Percentiles rank a stretch among this genome's conserved stretches.
Evolutionary conservation across 2,329 filamentous ascomycete species (phyloP).

Genomic region (Fusarium penzigii): DNA sequence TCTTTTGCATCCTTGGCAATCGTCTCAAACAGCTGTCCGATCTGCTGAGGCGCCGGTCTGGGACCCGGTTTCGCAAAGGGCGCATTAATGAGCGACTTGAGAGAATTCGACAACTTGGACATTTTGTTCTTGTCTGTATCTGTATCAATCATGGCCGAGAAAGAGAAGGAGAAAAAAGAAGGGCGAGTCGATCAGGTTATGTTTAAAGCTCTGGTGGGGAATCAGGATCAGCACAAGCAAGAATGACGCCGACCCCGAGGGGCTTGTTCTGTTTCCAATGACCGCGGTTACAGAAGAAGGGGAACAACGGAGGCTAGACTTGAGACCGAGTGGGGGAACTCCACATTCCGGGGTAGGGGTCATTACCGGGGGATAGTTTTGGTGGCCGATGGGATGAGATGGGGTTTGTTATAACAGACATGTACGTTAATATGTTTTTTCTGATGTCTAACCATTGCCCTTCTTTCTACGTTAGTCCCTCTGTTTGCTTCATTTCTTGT

Average conservation of each 20-base stretch:
- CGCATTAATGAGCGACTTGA: conserved; percentile 75
- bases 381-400: conserved; percentile 9
- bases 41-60: conserved; percentile 62
- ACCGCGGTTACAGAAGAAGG: conserved; percentile 2
- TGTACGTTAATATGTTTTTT: conserved; percentile 6
- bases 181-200: background rate
- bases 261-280: conserved; percentile 1
- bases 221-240: too few species aligned
- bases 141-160: conserved; percentile 13
- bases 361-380: conserved; percentile 18
- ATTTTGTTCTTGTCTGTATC: conserved; percentile 42
- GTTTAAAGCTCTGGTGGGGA: background rate
- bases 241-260: conserved; percentile 11
- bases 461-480: too few species aligned
- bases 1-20: conserved; percentile 64
- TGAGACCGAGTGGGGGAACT: conserved; percentile 15
- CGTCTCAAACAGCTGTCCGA: conserved; percentile 63
- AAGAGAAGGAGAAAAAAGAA: background rate
- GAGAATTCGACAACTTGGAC: conserved; percentile 70
- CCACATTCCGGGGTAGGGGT: conserved; percentile 15
- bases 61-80: conserved; percentile 66
- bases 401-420: background rate
- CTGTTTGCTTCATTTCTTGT: too few species aligned
- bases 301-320: conserved; percentile 17
- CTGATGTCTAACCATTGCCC: too few species aligned